phyloP scores from a whole-genome alignment of 106 monocot species.

The Dendrobium nobile region DNA sequence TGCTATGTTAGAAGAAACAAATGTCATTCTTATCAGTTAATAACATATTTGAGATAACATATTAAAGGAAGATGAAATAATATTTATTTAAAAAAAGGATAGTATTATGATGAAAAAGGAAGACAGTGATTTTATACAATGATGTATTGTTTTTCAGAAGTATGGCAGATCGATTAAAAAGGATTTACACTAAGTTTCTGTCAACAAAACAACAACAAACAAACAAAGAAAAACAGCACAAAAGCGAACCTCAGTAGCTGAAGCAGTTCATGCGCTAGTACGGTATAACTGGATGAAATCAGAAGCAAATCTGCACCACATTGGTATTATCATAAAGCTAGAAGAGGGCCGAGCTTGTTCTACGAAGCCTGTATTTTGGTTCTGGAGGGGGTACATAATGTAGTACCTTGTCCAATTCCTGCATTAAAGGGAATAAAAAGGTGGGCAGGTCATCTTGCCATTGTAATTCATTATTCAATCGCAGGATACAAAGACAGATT shows the following conservation, averaged over 20 bases:
- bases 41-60: too few species aligned
- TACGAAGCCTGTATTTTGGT: slow-evolving; percentile 35
- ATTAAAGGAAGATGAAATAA: too few species aligned
- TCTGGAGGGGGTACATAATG: slow-evolving; percentile 26
- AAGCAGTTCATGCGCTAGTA: not conserved
- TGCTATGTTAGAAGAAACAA: too few species aligned
- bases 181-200: slow-evolving; percentile 3
- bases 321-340: slow-evolving; percentile 16
- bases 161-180: not conserved
- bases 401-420: slow-evolving; percentile 35
- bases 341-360: slow-evolving; percentile 40
- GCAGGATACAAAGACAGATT: not conserved
- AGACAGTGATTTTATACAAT: not conserved
- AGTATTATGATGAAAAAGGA: not conserved
- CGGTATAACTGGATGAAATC: not conserved
- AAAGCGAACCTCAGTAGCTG: not conserved
- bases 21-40: too few species aligned
- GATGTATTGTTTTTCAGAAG: not conserved
- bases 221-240: not conserved
- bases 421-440: slow-evolving; percentile 1
- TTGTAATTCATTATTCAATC: not conserved
- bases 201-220: not conserved
- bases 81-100: too few species aligned
- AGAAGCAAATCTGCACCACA: slow-evolving; percentile 12
- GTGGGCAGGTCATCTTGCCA: too few species aligned